Base-by-base conservation (phyloP, 2,329 filamentous ascomycete genomes). In the Aureobasidium zeae region DNA sequence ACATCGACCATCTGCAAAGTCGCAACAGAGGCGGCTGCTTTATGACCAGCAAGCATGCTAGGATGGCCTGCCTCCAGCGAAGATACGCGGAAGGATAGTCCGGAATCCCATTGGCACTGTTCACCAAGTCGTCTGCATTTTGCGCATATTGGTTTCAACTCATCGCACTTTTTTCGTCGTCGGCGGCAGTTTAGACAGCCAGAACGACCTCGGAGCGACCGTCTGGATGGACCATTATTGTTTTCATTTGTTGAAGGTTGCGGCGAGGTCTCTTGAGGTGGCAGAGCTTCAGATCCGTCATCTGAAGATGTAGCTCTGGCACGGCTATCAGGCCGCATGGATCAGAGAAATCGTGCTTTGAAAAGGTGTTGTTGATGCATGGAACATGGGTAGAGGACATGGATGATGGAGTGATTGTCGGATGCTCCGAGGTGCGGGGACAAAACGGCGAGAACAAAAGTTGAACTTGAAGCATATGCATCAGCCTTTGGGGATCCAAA, bases 141-240 rank as follows among this genome's bases (percentile, higher is more conserved):
- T 35, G 55, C 53, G 35, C 58, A 60, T 16, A 48, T 55, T 6
- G 58, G 58, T 43, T 58, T 59, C 7, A 43, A 44, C 32, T 60
- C 58, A 31, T 59, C 57, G 35, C 56, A 59, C 48, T 61, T 59
- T 41, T 56, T 51, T 22, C 58, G 52, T 38, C 58, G 57, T 16
- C 55, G 49, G 16, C 58, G 53, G 46, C 57, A 61, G 32, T 58
- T 61, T 48, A 61, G 35, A 49, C 58, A 61, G 15, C 58, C 58
- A 13, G 56, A 60, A 30, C 58, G 49, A 11, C 56, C 58, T 12
- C 57, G 50, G 45, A 36, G 42, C 19, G 32, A 37, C 17, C 42
- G 31, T 15, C 22, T 36, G 5, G 32, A 29, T 7, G 32, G 35
- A 11, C 26, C 44, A 25, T 31, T 19, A n/a, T n/a, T n/a, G n/a